Conservation (phyloP, 306 rosid genomes). For the Vicia villosa region DNA sequence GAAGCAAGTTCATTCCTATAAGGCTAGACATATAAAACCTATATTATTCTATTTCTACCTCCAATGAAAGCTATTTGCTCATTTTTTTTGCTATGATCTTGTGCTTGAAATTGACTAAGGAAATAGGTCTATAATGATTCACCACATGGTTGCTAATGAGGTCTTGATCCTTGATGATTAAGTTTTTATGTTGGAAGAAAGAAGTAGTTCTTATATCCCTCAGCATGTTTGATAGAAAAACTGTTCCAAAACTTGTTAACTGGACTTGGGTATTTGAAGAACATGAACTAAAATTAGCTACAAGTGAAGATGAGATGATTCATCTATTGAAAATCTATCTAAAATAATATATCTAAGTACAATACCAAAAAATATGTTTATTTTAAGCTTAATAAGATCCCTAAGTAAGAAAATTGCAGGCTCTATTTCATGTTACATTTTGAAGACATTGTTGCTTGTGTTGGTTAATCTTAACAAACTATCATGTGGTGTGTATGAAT, state of each 20-base stretch:
- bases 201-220: too few relatives aligned
- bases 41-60: too few relatives aligned
- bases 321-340: conserved; percentile 59
- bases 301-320: conserved; percentile 58
- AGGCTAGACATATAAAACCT: too few relatives aligned
- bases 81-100: too few relatives aligned
- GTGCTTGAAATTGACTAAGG: too few relatives aligned
- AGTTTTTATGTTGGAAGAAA: too few relatives aligned
- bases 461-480: not conserved
- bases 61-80: too few relatives aligned
- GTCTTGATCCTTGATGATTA: too few relatives aligned
- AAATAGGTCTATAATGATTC: too few relatives aligned
- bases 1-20: too few relatives aligned
- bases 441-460: not conserved
- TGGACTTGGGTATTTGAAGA: conserved; percentile 73
- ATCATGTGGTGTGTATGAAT: not conserved
- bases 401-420: conserved; percentile 26
- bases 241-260: conserved; percentile 51
- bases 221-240: conserved; percentile 63
- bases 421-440: not conserved
- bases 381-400: conserved; percentile 51
- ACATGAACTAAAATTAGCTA: conserved; percentile 50
- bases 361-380: conserved; percentile 40
- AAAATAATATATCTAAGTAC: conserved; percentile 40
- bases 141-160: too few relatives aligned